Percentiles rank a stretch among this genome's conserved stretches.
Conservation (phyloP, 345 rosid species). For the Dipteronia sinensis region DNA sequence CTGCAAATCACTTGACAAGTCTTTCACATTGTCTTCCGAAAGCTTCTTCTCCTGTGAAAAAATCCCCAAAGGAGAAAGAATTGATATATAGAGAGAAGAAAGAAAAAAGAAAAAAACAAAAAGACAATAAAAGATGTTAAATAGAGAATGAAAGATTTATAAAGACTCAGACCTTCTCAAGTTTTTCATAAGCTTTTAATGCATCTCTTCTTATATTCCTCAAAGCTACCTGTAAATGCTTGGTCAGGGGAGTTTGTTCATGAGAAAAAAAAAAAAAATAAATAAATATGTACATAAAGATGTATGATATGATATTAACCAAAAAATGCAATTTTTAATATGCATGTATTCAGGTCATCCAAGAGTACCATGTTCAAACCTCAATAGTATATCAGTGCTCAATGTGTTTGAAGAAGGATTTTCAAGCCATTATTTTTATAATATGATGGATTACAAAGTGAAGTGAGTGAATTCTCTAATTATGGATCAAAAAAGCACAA, state of each 20-base stretch:
- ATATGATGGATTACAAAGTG: slow-evolving; percentile 7
- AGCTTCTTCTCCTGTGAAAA: slow-evolving; percentile 82
- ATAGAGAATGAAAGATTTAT: not conserved
- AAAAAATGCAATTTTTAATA: not conserved
- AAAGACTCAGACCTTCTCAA: slow-evolving; percentile 69
- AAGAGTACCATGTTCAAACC: not conserved
- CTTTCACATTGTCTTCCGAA: slow-evolving; percentile 96
- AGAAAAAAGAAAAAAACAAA: not conserved
- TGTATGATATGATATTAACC: not conserved
- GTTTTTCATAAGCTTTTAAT: slow-evolving; percentile 86
- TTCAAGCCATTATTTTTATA: not conserved
- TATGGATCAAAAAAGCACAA: slow-evolving; percentile 17
- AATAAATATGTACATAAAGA: not conserved
- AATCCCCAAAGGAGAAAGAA: not conserved
- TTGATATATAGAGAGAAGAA: too few species aligned
- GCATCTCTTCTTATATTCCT: slow-evolving; percentile 96
- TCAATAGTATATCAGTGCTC: not conserved
- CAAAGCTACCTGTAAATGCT: slow-evolving; percentile 66
- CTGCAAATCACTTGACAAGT: slow-evolving; percentile 87
- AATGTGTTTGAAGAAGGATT: slow-evolving; percentile 6
- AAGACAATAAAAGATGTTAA: not conserved
- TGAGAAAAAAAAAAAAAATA: not conserved
- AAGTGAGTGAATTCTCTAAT: not conserved
- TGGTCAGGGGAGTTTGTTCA: slow-evolving; percentile 13
- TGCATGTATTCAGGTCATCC: not conserved